Conservation (phyloP, 495 filamentous ascomycete species). For the Penicillium odoratum region DNA sequence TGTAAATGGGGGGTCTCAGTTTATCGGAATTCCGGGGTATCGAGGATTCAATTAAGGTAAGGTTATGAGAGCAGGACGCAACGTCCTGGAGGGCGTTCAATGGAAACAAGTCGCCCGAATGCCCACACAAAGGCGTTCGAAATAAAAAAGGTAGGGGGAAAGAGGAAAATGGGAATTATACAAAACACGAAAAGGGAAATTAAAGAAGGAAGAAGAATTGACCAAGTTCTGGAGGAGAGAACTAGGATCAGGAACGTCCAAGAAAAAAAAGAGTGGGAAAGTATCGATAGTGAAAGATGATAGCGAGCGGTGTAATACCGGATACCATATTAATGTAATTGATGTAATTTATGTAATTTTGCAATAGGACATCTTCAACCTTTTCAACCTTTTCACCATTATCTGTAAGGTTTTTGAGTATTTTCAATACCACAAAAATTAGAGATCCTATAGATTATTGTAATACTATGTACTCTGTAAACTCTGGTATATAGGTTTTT, state of each 20-base stretch:
- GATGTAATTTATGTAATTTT: background rate
- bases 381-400: background rate
- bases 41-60: constrained; percentile 11
- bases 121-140: constrained; percentile 9
- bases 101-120: constrained; percentile 15
- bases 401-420: background rate
- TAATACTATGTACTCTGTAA: too few relatives aligned
- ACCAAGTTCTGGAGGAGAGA: constrained; percentile 7
- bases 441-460: too few relatives aligned
- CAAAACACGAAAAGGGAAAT: constrained; percentile 8
- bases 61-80: constrained; percentile 14
- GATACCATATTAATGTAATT: constrained; percentile 2
- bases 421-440: background rate
- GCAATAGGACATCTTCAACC: background rate
- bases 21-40: constrained; percentile 14
- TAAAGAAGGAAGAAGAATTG: constrained; percentile 1
- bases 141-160: constrained; percentile 11
- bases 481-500: background rate
- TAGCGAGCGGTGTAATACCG: constrained; percentile 20
- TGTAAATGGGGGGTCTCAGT: background rate
- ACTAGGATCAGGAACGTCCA: background rate
- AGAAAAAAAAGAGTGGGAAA: constrained; percentile 38
- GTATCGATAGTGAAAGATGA: constrained; percentile 18
- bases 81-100: constrained; percentile 14
- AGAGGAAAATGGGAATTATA: constrained; percentile 11